Conservation (phyloP, 1,284 basidiomycete species). For the Tilletiaria anomala region DNA sequence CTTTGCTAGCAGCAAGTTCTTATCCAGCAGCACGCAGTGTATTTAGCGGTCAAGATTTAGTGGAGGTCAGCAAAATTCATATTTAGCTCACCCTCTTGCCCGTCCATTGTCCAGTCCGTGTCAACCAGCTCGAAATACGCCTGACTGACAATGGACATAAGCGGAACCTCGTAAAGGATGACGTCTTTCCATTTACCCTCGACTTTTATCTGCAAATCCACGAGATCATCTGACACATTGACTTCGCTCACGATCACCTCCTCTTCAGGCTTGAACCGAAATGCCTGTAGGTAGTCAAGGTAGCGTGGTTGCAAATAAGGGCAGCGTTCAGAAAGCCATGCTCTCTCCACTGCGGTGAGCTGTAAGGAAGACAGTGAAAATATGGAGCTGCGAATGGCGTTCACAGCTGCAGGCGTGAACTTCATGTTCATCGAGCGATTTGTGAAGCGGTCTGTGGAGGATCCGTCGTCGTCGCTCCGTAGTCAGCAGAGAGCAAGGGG, state of each 20-base stretch:
- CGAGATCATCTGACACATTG: constrained; percentile 50
- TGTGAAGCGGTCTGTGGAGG: constrained; percentile 62
- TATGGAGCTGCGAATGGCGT: constrained; percentile 47
- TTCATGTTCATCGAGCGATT: constrained; percentile 59
- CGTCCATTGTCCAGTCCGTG: constrained; percentile 67
- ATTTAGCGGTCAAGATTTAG: too few species aligned
- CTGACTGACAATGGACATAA: constrained; percentile 77
- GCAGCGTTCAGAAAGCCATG: constrained; percentile 57
- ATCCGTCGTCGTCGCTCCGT: too few species aligned
- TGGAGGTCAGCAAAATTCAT: too few species aligned
- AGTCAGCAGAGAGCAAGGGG: too few species aligned
- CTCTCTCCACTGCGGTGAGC: constrained; percentile 53
- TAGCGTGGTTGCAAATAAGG: constrained; percentile 63
- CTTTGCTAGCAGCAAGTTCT: constrained; percentile 59
- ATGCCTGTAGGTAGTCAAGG: constrained; percentile 57
- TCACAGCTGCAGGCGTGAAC: constrained; percentile 58
- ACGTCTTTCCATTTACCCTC: constrained; percentile 71
- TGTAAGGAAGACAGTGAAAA: constrained; percentile 55
- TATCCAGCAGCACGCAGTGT: too few species aligned
- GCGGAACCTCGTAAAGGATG: constrained; percentile 88
- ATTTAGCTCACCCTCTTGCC: constrained; percentile 60
- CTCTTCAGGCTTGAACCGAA: constrained; percentile 58
- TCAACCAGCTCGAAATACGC: constrained; percentile 56
- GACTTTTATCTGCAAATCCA: constrained; percentile 60
- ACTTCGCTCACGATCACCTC: constrained; percentile 55